Base-by-base conservation (phyloP, 768 basidiomycete species). In the Hysterangium stoloniferum region DNA sequence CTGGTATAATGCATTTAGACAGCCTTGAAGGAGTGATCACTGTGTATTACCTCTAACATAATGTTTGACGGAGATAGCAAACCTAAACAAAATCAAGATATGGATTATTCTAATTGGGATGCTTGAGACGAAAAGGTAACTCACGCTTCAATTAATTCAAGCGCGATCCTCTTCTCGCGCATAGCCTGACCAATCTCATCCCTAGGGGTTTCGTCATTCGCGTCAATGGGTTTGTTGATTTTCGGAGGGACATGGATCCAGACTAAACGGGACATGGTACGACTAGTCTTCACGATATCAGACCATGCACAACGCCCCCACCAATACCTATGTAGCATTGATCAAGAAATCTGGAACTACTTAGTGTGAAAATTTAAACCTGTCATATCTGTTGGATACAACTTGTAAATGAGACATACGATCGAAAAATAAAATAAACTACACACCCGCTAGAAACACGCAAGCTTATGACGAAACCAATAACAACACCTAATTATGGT, bases 171-270 rank as follows among this genome's bases (percentile, higher is more conserved):
- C 58, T 85, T 85, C 62, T 84, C 82, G 1, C 66, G 66, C 78
- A 83, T 81, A 3, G 76, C 71, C 42, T 71, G 70, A 19, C 62
- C 65, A 45, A 73, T 54, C 52, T 81, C 80, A 28, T 75, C 59
- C 9, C 58, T 9, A 64, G 58, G 15, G 1, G 69, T 69, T 11
- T 51, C 54, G 24, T 62, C 57, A 1, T 53, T 62, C 54, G 75
- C 73, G 55, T 72, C 63, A 1, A 59, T 43, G 0, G 71, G 68
- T 57, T 72, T 72, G 7, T 67, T 63, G 2, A 77, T 55, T 12
- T 73, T 68, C 9, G 72, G 73, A 1, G 80, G 81, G 12, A 78
- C 71, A 56, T 82, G 79, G 56, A 77, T 78, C 81, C 80, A 82
- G 28, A 80, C 68, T 5, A 83, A 64, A 13, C 80, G 71, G 5